Conservation (phyloP, 2,329 filamentous ascomycete genomes). For the Fusarium dimerum region DNA sequence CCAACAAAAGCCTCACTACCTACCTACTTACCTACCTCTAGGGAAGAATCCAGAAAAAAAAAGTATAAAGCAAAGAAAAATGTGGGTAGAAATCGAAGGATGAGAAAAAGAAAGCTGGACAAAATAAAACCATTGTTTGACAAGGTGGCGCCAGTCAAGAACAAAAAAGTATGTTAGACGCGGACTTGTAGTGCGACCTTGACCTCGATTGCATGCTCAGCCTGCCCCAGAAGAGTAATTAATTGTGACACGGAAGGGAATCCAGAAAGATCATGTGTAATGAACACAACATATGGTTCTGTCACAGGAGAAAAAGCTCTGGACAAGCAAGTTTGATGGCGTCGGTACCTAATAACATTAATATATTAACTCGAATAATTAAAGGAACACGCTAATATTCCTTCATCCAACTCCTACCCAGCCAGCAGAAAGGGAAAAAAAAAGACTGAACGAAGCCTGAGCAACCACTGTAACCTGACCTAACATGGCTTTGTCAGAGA, state of each 20-base stretch:
- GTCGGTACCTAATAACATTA: too few relatives aligned
- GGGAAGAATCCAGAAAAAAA: background rate
- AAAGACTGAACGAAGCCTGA: background rate
- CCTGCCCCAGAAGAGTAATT: too few relatives aligned
- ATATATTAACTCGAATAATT: too few relatives aligned
- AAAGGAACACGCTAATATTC: too few relatives aligned
- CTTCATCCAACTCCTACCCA: too few relatives aligned
- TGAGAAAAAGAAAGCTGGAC: background rate
- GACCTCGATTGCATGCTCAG: background rate
- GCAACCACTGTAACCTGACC: slow-evolving; percentile 3
- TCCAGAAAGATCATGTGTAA: too few relatives aligned
- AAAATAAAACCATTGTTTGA: background rate
- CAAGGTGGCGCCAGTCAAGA: background rate
- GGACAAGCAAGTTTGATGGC: too few relatives aligned
- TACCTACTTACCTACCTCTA: too few relatives aligned
- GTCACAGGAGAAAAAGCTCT: too few relatives aligned
- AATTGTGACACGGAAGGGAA: too few relatives aligned
- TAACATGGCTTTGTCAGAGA: slow-evolving; percentile 19
- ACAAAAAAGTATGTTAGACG: background rate
- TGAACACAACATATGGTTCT: too few relatives aligned
- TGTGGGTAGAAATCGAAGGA: background rate
- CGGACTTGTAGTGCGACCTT: background rate
- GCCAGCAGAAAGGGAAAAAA: background rate
- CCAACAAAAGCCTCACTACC: background rate
- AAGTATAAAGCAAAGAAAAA: too few relatives aligned